phyloP scores from a whole-genome alignment of 2,329 filamentous ascomycete species.

The Fusarium torreyae region DNA sequence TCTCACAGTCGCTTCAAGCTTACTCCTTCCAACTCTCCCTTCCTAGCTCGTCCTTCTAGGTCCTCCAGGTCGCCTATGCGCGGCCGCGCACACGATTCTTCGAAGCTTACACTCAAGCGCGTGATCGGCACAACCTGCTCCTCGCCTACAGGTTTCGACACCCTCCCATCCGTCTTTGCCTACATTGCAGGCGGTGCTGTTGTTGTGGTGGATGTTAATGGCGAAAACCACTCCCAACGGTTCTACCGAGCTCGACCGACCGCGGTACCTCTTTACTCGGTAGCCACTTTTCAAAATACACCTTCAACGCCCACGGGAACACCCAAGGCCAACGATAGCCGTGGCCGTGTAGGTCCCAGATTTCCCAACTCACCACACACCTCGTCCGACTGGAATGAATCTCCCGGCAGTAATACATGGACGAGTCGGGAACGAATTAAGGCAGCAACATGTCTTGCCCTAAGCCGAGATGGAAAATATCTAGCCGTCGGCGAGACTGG shows the following conservation, averaged over 20 bases:
- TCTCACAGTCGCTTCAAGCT: slow-evolving; percentile 73
- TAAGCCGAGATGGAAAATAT: slow-evolving; percentile 89
- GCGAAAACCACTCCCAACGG: slow-evolving; percentile 78
- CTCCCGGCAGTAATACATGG: slow-evolving; percentile 79
- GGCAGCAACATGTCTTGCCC: slow-evolving; percentile 89
- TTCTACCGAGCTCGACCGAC: slow-evolving; percentile 92
- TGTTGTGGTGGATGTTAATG: slow-evolving; percentile 87
- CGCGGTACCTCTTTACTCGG: slow-evolving; percentile 75
- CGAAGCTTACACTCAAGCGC: slow-evolving; percentile 80
- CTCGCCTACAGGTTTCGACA: slow-evolving; percentile 89
- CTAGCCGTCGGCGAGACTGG: slow-evolving; percentile 96
- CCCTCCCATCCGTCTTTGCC: slow-evolving; percentile 83
- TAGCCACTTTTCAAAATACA: slow-evolving; percentile 67
- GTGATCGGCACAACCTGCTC: slow-evolving; percentile 93
- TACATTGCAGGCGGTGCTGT: slow-evolving; percentile 94
- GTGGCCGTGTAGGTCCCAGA: slow-evolving; percentile 66
- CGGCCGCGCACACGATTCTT: slow-evolving; percentile 66
- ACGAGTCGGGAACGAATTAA: slow-evolving; percentile 94
- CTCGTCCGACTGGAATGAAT: slow-evolving; percentile 72
- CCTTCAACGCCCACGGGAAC: slow-evolving; percentile 67
- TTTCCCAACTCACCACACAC: slow-evolving; percentile 65
- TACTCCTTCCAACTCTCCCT: slow-evolving; percentile 84
- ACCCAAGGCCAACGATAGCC: slow-evolving; percentile 75
- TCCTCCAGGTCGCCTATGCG: slow-evolving; percentile 75
- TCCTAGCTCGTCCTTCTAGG: slow-evolving; percentile 71